Evolutionary conservation across 345 rosid species (phyloP), one percentile per base, ranked within the genome.

Genomic region (Linum lewisii): DNA sequence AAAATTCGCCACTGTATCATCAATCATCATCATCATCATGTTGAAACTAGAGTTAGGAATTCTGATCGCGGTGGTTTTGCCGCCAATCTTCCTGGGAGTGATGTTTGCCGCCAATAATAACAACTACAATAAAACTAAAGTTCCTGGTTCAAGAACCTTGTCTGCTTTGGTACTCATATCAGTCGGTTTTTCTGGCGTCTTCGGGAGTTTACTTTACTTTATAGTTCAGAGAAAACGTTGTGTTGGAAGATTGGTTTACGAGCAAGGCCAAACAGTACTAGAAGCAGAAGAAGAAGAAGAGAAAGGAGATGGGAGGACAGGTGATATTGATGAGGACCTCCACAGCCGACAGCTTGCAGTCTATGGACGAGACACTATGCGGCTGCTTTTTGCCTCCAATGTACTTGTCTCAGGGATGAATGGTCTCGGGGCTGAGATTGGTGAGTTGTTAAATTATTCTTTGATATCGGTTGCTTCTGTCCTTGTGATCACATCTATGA

Each of bases 311-410:
- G 73, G 79, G 29, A 84, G 79, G 52, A 84, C 74, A 51, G 64
- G 72, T 18, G 96, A 85, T 56, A 94, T 94, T 63, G 97, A 94
- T 66, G 99, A 90, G 72, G 99, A 94, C 80, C 87, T 94, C 32
- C 97, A 94, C 75, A 94, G 99, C 72, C 71, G 99, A 47, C 99
- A 94, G 88, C 99, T 94, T 23, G 99, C 99, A 0, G 99, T 93
- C 32, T 93, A 93, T 38, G 99, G 99, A 24, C 95, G 99, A 1
- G 99, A 94, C 77, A 90, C 99, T 4, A 94, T 94, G 97, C 81
- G 87, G 45, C 84, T 93, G 52, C 95, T 94, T 69, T 94, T 94
- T 51, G 99, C 95, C 2, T 94, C 99, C 0, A 81, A 80, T 53
- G 77, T 94, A 29, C 95, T 94, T 29, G 73, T 94, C 59, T 90